Evolutionary conservation across 805 yeast species (phyloP).

Genomic region (Teunomyces cretensis): DNA sequence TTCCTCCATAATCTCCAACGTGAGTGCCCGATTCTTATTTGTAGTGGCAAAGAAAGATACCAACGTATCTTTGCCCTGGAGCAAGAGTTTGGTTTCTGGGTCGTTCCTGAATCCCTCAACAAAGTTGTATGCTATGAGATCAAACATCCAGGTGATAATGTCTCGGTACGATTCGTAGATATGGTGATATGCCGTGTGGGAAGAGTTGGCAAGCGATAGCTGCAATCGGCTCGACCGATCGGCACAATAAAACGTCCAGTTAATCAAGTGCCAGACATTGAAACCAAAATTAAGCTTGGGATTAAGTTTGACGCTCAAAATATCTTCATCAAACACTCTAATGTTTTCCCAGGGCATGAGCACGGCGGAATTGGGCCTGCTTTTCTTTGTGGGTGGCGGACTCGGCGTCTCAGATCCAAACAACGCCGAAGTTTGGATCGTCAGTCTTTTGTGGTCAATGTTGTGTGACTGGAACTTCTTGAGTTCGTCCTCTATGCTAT

Average conservation of each 20-base stretch:
- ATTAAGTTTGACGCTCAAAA: constrained; percentile 23
- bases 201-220: constrained; percentile 16
- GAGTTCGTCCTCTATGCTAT: constrained; percentile 19
- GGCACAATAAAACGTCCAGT: constrained; percentile 40
- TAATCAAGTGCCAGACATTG: constrained; percentile 30
- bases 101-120: constrained; percentile 6
- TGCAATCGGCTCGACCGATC: constrained; percentile 23
- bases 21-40: constrained; percentile 1
- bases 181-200: constrained; percentile 18
- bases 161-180: constrained; percentile 24
- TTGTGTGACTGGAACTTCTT: constrained; percentile 16
- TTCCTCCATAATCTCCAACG: constrained; percentile 5
- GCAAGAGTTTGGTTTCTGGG: constrained; percentile 2
- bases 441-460: constrained; percentile 6
- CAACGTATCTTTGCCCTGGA: neutral
- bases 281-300: constrained; percentile 18
- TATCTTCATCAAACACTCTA: constrained; percentile 32
- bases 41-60: neutral
- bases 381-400: neutral
- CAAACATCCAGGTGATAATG: constrained; percentile 19
- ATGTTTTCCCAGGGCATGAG: constrained; percentile 9
- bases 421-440: neutral
- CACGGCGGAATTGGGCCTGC: neutral
- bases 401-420: neutral
- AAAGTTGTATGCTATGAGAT: constrained; percentile 17